phyloP scores from a whole-genome alignment of 1,284 basidiomycete genomes.

The Ganoderma lucidum region DNA sequence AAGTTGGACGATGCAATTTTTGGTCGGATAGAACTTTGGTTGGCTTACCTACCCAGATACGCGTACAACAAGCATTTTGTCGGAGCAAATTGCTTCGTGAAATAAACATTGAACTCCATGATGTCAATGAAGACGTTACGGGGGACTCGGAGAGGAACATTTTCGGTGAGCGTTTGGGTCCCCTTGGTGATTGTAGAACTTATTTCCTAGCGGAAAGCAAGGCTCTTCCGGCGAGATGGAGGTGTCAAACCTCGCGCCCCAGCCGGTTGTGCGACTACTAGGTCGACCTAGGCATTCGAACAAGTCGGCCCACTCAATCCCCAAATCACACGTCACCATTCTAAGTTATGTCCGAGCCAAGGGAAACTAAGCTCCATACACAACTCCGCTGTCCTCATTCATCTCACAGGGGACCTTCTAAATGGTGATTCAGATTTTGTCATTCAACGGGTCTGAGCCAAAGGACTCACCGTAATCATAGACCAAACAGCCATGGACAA shows the following conservation, averaged over 20 bases:
- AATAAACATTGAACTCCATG: no score
- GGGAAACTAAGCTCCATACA: not conserved
- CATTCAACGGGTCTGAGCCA: not conserved
- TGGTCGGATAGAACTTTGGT: not conserved
- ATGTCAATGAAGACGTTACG: not conserved
- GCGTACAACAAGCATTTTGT: no score
- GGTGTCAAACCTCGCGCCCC: not conserved
- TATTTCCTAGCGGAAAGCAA: not conserved
- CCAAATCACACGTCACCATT: not conserved
- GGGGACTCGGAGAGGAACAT: not conserved
- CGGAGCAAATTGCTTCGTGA: no score
- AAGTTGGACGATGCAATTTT: not conserved
- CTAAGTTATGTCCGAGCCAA: not conserved
- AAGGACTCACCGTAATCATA: conserved; percentile 62
- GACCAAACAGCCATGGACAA: conserved; percentile 59
- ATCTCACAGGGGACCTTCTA: not conserved
- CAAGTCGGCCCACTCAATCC: not conserved
- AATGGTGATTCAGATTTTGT: not conserved
- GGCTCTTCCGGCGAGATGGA: not conserved
- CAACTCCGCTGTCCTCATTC: not conserved
- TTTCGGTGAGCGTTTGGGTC: not conserved
- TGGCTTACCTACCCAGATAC: not conserved
- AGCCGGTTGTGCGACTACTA: not conserved
- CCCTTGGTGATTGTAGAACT: not conserved
- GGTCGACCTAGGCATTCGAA: not conserved